Evolutionary conservation across 371 early-diverging fungal genomes (phyloP).

Genomic region (Vairimorpha ceranae): DNA sequence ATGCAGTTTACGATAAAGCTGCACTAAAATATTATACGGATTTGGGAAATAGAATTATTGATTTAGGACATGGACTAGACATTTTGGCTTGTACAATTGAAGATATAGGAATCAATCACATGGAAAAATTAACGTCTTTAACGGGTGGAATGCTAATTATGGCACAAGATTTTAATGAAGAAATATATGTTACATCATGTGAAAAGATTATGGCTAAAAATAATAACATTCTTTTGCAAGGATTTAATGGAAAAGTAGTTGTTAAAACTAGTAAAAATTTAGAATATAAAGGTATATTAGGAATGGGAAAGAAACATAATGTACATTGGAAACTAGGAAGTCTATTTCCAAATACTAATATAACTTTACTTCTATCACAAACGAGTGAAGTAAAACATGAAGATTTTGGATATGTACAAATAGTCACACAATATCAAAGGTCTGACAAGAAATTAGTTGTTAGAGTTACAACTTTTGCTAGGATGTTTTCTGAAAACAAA

Average conservation of each 20-base stretch:
- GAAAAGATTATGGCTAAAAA: conserved; percentile 73
- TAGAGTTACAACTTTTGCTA: conserved; percentile 58
- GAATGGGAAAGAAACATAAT: conserved; percentile 45
- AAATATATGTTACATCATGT: conserved; percentile 57
- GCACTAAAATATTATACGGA: conserved; percentile 76
- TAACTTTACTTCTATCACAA: conserved; percentile 52
- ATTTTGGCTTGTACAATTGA: conserved; percentile 83
- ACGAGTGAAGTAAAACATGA: conserved; percentile 18
- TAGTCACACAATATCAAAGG: conserved; percentile 59
- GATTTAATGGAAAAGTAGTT: conserved; percentile 93
- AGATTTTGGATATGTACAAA: conserved; percentile 59
- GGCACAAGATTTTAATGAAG: conserved; percentile 68
- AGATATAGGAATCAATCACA: conserved; percentile 88
- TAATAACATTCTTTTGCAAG: conserved; percentile 77
- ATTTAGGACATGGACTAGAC: conserved; percentile 74
- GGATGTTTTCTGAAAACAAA: conserved; percentile 67
- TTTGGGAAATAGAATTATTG: conserved; percentile 75
- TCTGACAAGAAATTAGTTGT: conserved; percentile 45
- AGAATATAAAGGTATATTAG: conserved; percentile 51
- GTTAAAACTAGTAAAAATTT: conserved; percentile 65
- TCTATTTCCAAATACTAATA: conserved; percentile 45
- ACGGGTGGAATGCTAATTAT: conserved; percentile 91
- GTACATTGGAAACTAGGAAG: conserved; percentile 53
- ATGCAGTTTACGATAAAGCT: conserved; percentile 78
- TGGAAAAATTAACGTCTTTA: conserved; percentile 79